Conservation (phyloP, 306 rosid species). For the Cucurbita maxima region DNA sequence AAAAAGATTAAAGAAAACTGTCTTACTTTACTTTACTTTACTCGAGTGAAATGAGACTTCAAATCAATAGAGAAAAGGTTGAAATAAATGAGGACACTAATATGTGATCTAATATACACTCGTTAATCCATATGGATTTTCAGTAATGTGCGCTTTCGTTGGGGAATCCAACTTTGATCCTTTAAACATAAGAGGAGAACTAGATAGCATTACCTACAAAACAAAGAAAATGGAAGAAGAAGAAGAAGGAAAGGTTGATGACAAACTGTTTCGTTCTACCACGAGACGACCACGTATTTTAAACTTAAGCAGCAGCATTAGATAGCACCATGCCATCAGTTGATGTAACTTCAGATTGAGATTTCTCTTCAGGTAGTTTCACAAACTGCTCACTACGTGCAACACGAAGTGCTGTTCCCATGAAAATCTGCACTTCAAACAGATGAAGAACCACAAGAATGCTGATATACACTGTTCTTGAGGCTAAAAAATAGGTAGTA, state of each 20-base stretch:
- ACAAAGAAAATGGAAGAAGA: background rate
- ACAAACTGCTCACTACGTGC: constrained; percentile 53
- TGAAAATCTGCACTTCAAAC: constrained; percentile 34
- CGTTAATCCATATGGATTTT: background rate
- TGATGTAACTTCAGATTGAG: constrained; percentile 24
- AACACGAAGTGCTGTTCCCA: constrained; percentile 53
- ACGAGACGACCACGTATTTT: background rate
- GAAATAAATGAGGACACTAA: background rate
- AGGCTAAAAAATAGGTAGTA: background rate
- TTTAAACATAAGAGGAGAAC: background rate
- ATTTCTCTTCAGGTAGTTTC: constrained; percentile 27
- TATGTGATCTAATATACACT: background rate
- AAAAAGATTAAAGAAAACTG: background rate
- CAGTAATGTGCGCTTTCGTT: background rate
- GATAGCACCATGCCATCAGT: constrained; percentile 26
- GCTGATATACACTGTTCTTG: background rate
- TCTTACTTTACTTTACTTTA: background rate
- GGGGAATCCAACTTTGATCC: constrained; percentile 3
- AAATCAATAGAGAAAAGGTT: background rate
- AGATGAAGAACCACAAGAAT: background rate
- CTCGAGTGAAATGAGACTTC: background rate
- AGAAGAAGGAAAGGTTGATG: background rate
- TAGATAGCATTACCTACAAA: background rate
- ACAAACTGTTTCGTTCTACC: background rate
- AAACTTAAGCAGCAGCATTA: constrained; percentile 16